These are phyloP conservation scores for Chlamydomonas schloesseri DNA, from an alignment of 139 green algal species.

Conservation along the genomic window DNA sequence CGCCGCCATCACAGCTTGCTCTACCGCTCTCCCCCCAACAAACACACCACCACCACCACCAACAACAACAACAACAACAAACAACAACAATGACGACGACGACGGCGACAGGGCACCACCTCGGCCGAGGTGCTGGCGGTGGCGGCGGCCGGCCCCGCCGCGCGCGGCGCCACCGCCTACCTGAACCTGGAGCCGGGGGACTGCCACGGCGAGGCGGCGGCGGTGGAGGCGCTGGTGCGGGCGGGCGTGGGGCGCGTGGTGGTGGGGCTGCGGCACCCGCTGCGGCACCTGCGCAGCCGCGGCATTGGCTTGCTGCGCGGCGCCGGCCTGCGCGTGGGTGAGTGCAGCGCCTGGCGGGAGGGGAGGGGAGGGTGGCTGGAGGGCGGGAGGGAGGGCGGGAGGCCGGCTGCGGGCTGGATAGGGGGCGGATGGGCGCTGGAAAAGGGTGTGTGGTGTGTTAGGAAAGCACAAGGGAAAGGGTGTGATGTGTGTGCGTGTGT, in stretches of 20 bases:
- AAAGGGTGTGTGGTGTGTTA: too few species aligned
- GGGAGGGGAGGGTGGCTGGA: neutral
- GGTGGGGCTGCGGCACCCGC: slow-evolving; percentile 92
- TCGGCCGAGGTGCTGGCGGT: slow-evolving; percentile 77
- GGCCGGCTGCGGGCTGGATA: too few species aligned
- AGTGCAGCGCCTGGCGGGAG: slow-evolving; percentile 46
- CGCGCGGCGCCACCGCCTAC: slow-evolving; percentile 84
- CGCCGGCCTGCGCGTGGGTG: slow-evolving; percentile 83
- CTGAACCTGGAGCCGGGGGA: slow-evolving; percentile 94
- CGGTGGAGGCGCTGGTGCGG: slow-evolving; percentile 78
- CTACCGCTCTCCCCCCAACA: neutral
- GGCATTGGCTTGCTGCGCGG: slow-evolving; percentile 72
- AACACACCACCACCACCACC: too few species aligned
- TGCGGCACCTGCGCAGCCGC: slow-evolving; percentile 77
- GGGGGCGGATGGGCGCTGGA: too few species aligned
- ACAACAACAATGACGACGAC: too few species aligned
- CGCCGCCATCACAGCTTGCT: neutral
- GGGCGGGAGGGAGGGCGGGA: neutral
- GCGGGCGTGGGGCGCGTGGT: slow-evolving; percentile 88
- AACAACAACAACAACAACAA: too few species aligned
- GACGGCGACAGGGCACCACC: slow-evolving; percentile 72
- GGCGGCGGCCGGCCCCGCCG: slow-evolving; percentile 44
- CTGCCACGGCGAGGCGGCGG: slow-evolving; percentile 87
- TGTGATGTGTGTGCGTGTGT: too few species aligned
- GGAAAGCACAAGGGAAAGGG: too few species aligned